Conservation (phyloP, 2,329 filamentous ascomycete genomes). For the Hansfordia pulvinata region DNA sequence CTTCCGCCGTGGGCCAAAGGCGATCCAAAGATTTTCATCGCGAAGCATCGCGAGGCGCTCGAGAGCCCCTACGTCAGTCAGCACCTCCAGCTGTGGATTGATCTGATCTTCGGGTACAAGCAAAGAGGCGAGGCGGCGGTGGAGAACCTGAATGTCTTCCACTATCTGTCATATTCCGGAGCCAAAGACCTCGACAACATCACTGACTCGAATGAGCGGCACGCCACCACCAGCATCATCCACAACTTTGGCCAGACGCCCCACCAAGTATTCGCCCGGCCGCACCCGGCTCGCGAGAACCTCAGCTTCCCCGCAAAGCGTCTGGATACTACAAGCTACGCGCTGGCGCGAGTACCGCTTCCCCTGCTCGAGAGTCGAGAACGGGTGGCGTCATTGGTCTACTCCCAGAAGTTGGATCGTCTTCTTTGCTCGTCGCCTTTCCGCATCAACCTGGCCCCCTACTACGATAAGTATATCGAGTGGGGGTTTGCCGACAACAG, state of each 20-base stretch:
- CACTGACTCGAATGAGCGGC: conserved; percentile 70
- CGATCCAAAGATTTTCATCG: conserved; percentile 88
- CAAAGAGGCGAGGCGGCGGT: conserved; percentile 87
- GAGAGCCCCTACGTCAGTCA: conserved; percentile 88
- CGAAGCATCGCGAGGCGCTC: conserved; percentile 87
- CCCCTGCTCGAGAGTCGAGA: conserved; percentile 68
- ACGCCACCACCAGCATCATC: conserved; percentile 88
- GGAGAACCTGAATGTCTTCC: conserved; percentile 89
- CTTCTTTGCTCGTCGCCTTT: conserved; percentile 75
- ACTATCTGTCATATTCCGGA: conserved; percentile 88
- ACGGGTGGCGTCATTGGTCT: conserved; percentile 64
- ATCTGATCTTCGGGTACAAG: conserved; percentile 87
- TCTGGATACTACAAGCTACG: conserved; percentile 66
- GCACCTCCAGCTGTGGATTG: conserved; percentile 88
- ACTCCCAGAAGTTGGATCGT: conserved; percentile 67
- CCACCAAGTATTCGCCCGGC: conserved; percentile 77
- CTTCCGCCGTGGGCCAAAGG: conserved; percentile 96
- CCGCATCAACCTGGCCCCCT: conserved; percentile 72
- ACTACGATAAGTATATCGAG: conserved; percentile 82
- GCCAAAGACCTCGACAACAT: conserved; percentile 89
- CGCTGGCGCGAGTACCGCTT: conserved; percentile 64
- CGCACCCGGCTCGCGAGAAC: conserved; percentile 67
- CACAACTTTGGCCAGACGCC: conserved; percentile 98
- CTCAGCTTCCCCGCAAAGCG: conserved; percentile 49
- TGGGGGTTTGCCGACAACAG: conserved; percentile 94